phyloP scores from a whole-genome alignment of 2,329 filamentous ascomycete species.

The Orbilia brochopaga region DNA sequence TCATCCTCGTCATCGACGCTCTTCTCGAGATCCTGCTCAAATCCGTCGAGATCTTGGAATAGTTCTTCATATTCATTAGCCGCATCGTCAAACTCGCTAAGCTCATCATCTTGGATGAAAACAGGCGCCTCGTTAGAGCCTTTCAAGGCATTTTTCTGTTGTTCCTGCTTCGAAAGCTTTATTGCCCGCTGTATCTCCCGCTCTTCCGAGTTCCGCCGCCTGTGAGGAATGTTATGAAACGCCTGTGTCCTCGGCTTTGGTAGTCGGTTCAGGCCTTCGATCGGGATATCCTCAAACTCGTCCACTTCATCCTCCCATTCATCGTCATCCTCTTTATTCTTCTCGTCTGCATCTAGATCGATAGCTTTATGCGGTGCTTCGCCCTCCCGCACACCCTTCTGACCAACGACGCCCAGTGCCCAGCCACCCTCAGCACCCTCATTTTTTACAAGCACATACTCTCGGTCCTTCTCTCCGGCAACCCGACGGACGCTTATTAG shows the following conservation, averaged over 20 bases:
- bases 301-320: conserved; percentile 73
- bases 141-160: conserved; percentile 52
- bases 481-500: conserved; percentile 71
- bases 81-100: conserved; percentile 54
- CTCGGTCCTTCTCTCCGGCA: conserved; percentile 83
- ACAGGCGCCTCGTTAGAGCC: conserved; percentile 40
- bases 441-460: conserved; percentile 96
- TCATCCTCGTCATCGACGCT: conserved; percentile 60
- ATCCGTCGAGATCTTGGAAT: conserved; percentile 77
- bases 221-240: conserved; percentile 9
- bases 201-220: conserved; percentile 57
- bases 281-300: conserved; percentile 90
- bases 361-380: conserved; percentile 75
- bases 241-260: conserved; percentile 65
- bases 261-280: conserved; percentile 84
- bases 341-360: conserved; percentile 75
- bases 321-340: conserved; percentile 65
- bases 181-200: conserved; percentile 67
- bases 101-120: conserved; percentile 52
- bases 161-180: conserved; percentile 58
- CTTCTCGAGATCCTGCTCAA: conserved; percentile 76
- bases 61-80: conserved; percentile 64
- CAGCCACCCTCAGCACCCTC: conserved; percentile 93
- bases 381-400: conserved; percentile 78
- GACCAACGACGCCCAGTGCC: conserved; percentile 86